A percentile compares a stretch with the other conserved stretches of the same genome.
Evolutionary conservation across 495 filamentous ascomycete species (phyloP).

Genomic region (Daldinia concentrica): DNA sequence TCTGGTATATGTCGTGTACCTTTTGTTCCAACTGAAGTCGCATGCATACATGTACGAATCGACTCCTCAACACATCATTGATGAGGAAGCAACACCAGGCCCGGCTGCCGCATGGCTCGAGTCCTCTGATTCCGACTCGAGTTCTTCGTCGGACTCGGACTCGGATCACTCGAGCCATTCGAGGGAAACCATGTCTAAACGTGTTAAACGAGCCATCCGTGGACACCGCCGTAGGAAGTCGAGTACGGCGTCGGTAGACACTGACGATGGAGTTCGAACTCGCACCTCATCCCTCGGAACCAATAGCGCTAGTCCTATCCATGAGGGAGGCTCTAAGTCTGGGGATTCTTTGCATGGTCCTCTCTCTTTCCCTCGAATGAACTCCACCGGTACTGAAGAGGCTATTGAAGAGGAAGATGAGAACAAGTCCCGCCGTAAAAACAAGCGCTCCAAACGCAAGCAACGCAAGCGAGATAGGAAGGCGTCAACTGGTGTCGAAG

Average conservation of each 20-base stretch:
- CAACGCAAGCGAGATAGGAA: conserved; percentile 50
- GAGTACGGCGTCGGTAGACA: conserved; percentile 73
- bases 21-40: conserved; percentile 90
- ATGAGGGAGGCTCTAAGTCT: conserved; percentile 43
- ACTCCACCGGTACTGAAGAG: conserved; percentile 47
- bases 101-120: conserved; percentile 82
- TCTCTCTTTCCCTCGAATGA: conserved; percentile 37
- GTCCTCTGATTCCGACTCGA: conserved; percentile 71
- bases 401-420: conserved; percentile 53
- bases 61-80: conserved; percentile 87
- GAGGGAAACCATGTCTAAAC: conserved; percentile 73
- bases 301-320: conserved; percentile 42
- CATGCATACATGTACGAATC: conserved; percentile 92
- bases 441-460: conserved; percentile 47
- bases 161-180: conserved; percentile 75
- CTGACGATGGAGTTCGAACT: conserved; percentile 47
- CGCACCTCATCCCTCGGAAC: conserved; percentile 53
- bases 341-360: conserved; percentile 47
- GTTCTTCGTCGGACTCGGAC: conserved; percentile 68
- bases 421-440: conserved; percentile 43
- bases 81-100: conserved; percentile 86
- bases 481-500: conserved; percentile 38
- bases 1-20: conserved; percentile 83
- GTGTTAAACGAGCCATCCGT: conserved; percentile 75
- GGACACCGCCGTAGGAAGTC: conserved; percentile 75